phyloP scores from a whole-genome alignment of 176 grass and related monocot genomes.

The Cocos nucifera region DNA sequence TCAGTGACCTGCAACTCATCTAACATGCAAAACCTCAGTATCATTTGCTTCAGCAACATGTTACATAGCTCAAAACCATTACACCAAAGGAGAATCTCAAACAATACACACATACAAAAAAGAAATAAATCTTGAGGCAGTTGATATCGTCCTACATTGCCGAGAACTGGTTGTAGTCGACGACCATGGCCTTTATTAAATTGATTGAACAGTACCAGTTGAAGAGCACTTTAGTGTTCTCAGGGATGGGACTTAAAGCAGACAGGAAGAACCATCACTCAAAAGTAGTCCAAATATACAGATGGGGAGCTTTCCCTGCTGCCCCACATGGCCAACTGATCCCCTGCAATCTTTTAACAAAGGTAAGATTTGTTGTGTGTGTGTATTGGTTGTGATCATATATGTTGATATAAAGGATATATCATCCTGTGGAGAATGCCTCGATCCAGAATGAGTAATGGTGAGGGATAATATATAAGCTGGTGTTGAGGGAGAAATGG shows the following conservation, averaged over 20 bases:
- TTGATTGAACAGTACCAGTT: slow-evolving; percentile 3
- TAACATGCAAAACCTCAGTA: neutral
- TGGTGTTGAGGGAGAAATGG: neutral
- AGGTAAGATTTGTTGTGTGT: slow-evolving; percentile 3
- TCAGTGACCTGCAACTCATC: slow-evolving; percentile 3
- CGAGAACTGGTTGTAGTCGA: slow-evolving; percentile 4
- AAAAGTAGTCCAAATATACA: neutral
- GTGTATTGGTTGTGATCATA: slow-evolving; percentile 11
- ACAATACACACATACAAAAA: slow-evolving; percentile 5
- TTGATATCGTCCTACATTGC: slow-evolving; percentile 17
- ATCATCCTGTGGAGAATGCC: slow-evolving; percentile 31
- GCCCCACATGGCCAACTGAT: slow-evolving; percentile 15
- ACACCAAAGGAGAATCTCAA: slow-evolving; percentile 9
- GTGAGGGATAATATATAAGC: neutral
- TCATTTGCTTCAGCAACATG: too few species aligned
- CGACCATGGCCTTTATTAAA: slow-evolving; percentile 4
- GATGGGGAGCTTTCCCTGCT: neutral
- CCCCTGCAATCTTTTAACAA: slow-evolving; percentile 1
- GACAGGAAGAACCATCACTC: slow-evolving; percentile 7
- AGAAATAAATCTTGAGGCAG: slow-evolving; percentile 2
- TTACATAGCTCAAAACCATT: slow-evolving; percentile 1
- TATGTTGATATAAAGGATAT: slow-evolving; percentile 6
- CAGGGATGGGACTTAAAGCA: slow-evolving; percentile 11
- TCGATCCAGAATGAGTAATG: slow-evolving; percentile 10
- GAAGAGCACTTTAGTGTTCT: slow-evolving; percentile 1